Evolutionary conservation across 352 stramenopile genomes (phyloP).

Genomic region (Pythium aristosporum): DNA sequence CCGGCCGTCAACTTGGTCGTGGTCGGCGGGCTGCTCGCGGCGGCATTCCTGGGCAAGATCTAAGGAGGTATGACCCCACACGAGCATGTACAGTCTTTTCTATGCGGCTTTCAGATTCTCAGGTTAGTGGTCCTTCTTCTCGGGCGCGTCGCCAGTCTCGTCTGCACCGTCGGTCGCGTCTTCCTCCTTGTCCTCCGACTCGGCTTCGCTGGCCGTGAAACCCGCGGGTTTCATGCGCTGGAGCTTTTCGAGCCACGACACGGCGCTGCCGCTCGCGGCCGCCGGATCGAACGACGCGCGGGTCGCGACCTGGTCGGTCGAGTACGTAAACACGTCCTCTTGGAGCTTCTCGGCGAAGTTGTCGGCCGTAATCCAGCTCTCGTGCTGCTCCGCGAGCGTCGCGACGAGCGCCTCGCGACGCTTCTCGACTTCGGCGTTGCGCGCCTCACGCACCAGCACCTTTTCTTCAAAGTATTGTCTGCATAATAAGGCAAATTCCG

Average conservation of each 20-base stretch:
- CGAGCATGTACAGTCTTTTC: neutral
- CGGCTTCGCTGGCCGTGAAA: constrained; percentile 29
- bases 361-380: constrained; percentile 67
- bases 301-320: constrained; percentile 64
- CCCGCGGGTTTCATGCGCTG: constrained; percentile 85
- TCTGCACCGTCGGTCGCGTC: neutral
- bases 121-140: constrained; percentile 9
- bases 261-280: constrained; percentile 59
- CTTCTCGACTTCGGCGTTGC: constrained; percentile 56
- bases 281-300: constrained; percentile 71
- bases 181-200: constrained; percentile 24
- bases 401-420: constrained; percentile 69
- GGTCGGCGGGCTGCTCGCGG: constrained; percentile 35
- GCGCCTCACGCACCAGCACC: constrained; percentile 64
- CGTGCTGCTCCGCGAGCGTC: constrained; percentile 57
- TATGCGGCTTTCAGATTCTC: neutral
- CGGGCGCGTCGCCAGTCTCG: neutral
- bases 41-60: constrained; percentile 23
- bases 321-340: constrained; percentile 86
- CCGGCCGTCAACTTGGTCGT: constrained; percentile 53
- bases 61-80: neutral
- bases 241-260: constrained; percentile 87
- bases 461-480: constrained; percentile 82
- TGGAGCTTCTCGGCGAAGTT: constrained; percentile 81
- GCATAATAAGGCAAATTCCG: neutral